Evolutionary conservation across 2,329 filamentous ascomycete genomes (phyloP), one percentile per base, ranked within the genome.

Genomic region (Rutstroemia sydowiana): DNA sequence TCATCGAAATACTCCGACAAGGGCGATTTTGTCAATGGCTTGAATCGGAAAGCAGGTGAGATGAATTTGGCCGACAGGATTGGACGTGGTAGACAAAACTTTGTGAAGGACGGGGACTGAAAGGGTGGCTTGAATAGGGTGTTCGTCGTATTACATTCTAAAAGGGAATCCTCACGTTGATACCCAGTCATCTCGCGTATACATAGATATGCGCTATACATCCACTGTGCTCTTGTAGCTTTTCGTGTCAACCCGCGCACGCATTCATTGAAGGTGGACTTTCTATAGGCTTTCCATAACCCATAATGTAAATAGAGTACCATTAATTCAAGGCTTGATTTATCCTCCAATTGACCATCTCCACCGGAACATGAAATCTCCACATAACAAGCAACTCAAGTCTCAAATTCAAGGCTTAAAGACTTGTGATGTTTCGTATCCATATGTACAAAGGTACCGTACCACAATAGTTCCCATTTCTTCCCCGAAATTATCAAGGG

Each of bases 1-100:
- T 77, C 78, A 13, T 73, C 75, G 21, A 80, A 81, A 62, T 79
- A 79, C 48, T 82, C 78, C 4, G 81, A 81, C 5, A 82, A 81
- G 36, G 77, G 79, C 5, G 75, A 81, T 20, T 88, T 89, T 59
- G 75, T 82, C 46, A 80, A 79, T 54, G 75, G 75, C 0, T 67
- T 88, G 51, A 80, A 87, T 61, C 77, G 77, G 52, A 75, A 82
- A 60, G 77, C 73, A 42, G 73, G 73, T 11, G 71, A 75, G 49
- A 67, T 78, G 64, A 72, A 73, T 21, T 64, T 82, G 40, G 75
- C 71, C 0, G 75, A 78, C 59, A 70, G 77, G 5, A 73, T 79
- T 57, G 75, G 75, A 1, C 69, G 76, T 32, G 70, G 72, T 11
- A 67, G 72, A 47, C 71, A 72, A 47, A 72, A 72, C 1, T 69